Conservation (phyloP, 495 filamentous ascomycete species). For the Lindgomyces ingoldianus region DNA sequence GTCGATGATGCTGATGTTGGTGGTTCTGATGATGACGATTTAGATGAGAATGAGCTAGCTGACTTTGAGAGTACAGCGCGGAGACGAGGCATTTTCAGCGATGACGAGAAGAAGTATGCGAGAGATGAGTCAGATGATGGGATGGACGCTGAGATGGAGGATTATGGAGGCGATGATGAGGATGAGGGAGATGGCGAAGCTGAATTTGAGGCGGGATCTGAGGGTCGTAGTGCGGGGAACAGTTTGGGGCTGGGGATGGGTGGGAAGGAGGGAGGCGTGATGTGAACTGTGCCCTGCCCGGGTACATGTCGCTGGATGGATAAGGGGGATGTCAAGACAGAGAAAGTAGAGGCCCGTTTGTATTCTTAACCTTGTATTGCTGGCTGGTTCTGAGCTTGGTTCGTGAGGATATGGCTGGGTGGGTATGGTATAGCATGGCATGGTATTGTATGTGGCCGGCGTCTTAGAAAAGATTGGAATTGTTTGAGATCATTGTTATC, state of each 20-base stretch:
- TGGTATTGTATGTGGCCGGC: background rate
- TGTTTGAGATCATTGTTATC: background rate
- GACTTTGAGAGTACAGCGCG: too few species aligned
- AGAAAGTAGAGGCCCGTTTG: too few species aligned
- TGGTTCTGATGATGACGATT: background rate
- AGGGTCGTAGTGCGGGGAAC: background rate
- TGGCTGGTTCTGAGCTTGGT: too few species aligned
- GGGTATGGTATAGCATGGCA: background rate
- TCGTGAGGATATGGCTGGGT: too few species aligned
- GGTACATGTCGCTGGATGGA: background rate
- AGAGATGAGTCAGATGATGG: constrained; percentile 18
- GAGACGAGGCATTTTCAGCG: too few species aligned
- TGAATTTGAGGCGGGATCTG: constrained; percentile 9
- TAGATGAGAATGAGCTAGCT: background rate
- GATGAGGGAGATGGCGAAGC: background rate
- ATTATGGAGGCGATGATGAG: constrained; percentile 1
- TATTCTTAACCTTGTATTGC: too few species aligned
- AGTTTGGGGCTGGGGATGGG: background rate
- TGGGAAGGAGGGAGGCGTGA: background rate
- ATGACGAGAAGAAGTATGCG: constrained; percentile 7
- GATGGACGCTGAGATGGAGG: background rate
- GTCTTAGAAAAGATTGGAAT: background rate
- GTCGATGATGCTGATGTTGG: constrained; percentile 52
- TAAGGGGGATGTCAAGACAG: too few species aligned
- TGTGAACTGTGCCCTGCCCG: too few species aligned